Evolutionary conservation across 139 green algal species (phyloP), one percentile per base, ranked within the genome.

Genomic region (Nannochloris sp.): DNA sequence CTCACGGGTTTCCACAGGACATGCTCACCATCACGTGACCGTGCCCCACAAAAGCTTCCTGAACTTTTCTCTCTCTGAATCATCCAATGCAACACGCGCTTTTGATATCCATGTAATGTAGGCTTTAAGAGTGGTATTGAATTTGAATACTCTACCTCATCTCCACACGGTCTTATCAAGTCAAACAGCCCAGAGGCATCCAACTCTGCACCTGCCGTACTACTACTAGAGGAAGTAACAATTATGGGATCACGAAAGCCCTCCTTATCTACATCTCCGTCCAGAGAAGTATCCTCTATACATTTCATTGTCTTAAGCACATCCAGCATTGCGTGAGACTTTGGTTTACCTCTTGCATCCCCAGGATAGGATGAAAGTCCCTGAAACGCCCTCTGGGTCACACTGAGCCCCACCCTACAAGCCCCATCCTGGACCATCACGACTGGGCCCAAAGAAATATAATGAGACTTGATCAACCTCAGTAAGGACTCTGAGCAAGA

Each of bases 91-190:
- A 82, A 77, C 2, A 83, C 83, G n/a, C 85, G 61, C 20, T 76
- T 70, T 66, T 97, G 90, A 69, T 96, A 96, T 6, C 79, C 77
- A 26, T 86, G 72, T 56, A 95, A 78, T 36, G 28, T 69, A 5
- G 87, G 82, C 23, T 74, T 49, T 63, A 96, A 78, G 45, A 63
- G 64, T 1, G 63, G 58, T 0, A 74, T 53, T 5, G 59, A 62
- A 20, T 8, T 5, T 49, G 59, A 50, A n/a, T 83, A 66, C 63
- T 81, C 61, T 1, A 64, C 53, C 71, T 90, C 85, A 5, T 33
- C 6, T 0, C 82, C 85, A 2, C n/a, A 61, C 1, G 85, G 85
- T 69, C 81, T 82, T 2, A 88, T 70, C 0, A 71, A 72, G n/a
- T 66, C 17, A 30, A 88, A 92, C n/a, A 93, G 55, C 51, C 75